Base-by-base conservation (phyloP, 2,329 filamentous ascomycete species). In the Penicillium sp. region DNA sequence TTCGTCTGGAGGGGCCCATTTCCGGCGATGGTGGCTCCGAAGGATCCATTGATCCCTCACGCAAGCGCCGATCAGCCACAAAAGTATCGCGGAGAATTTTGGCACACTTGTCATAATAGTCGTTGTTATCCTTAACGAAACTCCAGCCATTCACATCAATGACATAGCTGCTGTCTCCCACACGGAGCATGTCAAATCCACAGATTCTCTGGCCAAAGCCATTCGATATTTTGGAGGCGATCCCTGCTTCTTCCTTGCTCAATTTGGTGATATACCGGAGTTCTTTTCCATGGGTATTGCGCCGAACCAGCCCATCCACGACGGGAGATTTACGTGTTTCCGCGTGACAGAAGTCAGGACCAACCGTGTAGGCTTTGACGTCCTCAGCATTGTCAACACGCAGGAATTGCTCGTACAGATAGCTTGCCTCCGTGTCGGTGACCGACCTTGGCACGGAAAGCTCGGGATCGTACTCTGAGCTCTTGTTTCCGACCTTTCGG, bases 61-160 rank as follows among this genome's bases (percentile, higher is more conserved):
- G 62, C 54, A 64, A 64, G 51, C 71, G 64, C 65, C 86, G 90
- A 71, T 97, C 93, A 58, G 85, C 85, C 58, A 95, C 79, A 61
- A 99, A 97, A 68, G 95, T 90, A 6, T 94, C 87, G 66, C 87
- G 90, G 45, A 99, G 77, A 42, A 97, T 96, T 53, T 80, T 86
- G 18, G 94, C 86, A 62, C 88, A 94, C 66, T 91, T 90, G 66
- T 97, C 90, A 70, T 99, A 99, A 72, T 99, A 99, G 54, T 96
- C 92, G 56, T 97, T 93, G 65, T 99, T 99, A 71, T 99, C 95
- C 71, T 99, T 99, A 71, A 99, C 94, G 66, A 99, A 99, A 68
- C 93, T 97, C 95, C 95, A 99, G 10, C 94, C 94, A 70, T 99
- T 99, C 63, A 99, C 94, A 65, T 99, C 94, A 61, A 99, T 99